A percentile compares a stretch with the other conserved stretches of the same genome.
Evolutionary conservation across 1,139 yeast species (phyloP).

Genomic region (Saccharomyces hybrid): DNA sequence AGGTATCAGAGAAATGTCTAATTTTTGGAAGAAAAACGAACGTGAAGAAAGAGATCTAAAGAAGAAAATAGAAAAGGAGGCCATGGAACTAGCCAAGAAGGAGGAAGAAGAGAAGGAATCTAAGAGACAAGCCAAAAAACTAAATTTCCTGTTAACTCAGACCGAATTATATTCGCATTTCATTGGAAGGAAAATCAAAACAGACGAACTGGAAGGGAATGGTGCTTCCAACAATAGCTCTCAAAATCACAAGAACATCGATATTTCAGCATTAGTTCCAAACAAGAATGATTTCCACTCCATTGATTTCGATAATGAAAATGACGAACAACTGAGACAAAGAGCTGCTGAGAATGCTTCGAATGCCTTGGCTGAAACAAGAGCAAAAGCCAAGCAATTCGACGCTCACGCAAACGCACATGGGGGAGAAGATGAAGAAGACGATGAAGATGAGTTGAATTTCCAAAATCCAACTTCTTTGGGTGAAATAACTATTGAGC

Average conservation of each 20-base stretch:
- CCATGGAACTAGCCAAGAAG: conserved; percentile 77
- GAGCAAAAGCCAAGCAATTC: conserved; percentile 68
- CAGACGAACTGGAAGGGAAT: conserved; percentile 74
- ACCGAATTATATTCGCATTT: conserved; percentile 96
- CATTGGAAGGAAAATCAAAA: conserved; percentile 86
- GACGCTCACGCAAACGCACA: conserved; percentile 37
- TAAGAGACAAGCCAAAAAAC: conserved; percentile 85
- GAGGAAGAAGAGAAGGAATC: conserved; percentile 96
- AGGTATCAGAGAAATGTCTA: conserved; percentile 96
- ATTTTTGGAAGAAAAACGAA: conserved; percentile 95
- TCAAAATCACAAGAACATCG: conserved; percentile 24
- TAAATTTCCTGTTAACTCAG: conserved; percentile 91
- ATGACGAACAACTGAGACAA: conserved; percentile 66
- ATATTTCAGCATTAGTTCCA: conserved; percentile 35
- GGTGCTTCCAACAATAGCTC: conserved; percentile 12
- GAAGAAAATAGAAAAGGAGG: conserved; percentile 84
- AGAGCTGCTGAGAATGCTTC: conserved; percentile 96
- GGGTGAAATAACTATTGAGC: conserved; percentile 77
- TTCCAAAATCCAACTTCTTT: conserved; percentile 94
- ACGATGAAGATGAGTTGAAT: conserved; percentile 66
- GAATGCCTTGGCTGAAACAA: conserved; percentile 70
- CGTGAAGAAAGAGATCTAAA: conserved; percentile 87
- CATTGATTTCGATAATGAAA: conserved; percentile 83
- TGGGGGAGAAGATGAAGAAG: conserved; percentile 10
- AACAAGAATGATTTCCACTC: conserved; percentile 48